Conservation (phyloP, 441 rosid genomes). For the Mallotus japonicus region DNA sequence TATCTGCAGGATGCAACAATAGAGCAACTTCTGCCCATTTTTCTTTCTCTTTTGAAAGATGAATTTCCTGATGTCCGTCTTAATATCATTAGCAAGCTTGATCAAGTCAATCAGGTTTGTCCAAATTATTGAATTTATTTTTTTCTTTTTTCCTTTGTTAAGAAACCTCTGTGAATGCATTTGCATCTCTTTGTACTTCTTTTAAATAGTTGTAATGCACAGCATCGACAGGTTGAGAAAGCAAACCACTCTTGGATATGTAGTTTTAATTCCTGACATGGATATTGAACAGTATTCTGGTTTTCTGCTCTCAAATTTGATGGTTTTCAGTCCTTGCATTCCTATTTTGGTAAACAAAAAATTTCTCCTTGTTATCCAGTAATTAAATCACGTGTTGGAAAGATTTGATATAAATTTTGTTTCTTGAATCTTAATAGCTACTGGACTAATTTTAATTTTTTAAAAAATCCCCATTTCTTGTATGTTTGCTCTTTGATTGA, state of each 20-base stretch:
- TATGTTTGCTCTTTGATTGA: background rate
- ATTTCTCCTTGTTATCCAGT: background rate
- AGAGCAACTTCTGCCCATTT: conserved; percentile 92
- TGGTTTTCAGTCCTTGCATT: background rate
- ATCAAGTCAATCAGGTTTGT: conserved; percentile 96
- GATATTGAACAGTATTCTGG: background rate
- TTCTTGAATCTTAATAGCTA: background rate
- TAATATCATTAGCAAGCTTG: conserved; percentile 95
- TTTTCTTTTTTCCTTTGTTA: background rate
- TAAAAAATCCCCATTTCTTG: background rate
- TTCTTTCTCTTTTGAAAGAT: conserved; percentile 90
- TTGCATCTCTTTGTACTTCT: background rate
- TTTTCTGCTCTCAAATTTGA: background rate
- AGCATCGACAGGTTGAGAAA: background rate
- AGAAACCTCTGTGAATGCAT: conserved; percentile 1
- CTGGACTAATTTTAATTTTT: too few species aligned
- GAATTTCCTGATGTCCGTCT: conserved; percentile 96
- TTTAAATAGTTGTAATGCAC: background rate
- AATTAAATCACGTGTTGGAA: background rate
- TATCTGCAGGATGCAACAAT: conserved; percentile 81
- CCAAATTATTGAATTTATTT: background rate
- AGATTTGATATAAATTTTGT: background rate
- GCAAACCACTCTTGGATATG: background rate
- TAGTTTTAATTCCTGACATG: background rate
- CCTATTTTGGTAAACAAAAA: background rate